Evolutionary conservation across 2,329 filamentous ascomycete species (phyloP).

Genomic region (Claviceps digitariae): DNA sequence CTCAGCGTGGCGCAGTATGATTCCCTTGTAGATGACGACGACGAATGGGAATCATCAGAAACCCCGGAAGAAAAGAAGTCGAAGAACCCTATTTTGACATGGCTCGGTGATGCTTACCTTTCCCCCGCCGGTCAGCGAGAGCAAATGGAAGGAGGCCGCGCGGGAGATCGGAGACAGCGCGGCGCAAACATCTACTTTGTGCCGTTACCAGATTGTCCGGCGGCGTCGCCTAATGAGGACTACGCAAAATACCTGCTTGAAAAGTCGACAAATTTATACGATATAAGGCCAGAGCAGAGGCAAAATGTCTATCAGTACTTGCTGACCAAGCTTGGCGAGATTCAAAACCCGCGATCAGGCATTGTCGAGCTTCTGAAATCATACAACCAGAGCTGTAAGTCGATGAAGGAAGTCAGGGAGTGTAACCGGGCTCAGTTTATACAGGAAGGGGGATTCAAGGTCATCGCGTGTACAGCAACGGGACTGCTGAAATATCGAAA

Average conservation of each 20-base stretch:
- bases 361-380: slow-evolving; percentile 26
- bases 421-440: slow-evolving; percentile 38
- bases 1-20: slow-evolving; percentile 50
- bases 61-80: neutral
- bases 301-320: slow-evolving; percentile 1
- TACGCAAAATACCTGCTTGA: neutral
- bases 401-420: slow-evolving; percentile 44
- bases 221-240: neutral
- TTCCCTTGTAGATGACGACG: slow-evolving; percentile 42
- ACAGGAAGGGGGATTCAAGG: slow-evolving; percentile 23
- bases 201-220: neutral
- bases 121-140: neutral
- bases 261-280: neutral
- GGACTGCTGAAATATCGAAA: slow-evolving; percentile 69
- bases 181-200: slow-evolving; percentile 23
- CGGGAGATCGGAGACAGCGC: neutral
- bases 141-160: neutral
- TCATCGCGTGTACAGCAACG: slow-evolving; percentile 61
- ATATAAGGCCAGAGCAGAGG: slow-evolving; percentile 3
- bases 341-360: neutral
- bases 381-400: slow-evolving; percentile 35
- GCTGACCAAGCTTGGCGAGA: neutral
- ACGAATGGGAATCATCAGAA: slow-evolving; percentile 19
- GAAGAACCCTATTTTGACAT: slow-evolving; percentile 4
- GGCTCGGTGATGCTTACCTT: slow-evolving; percentile 8